Base-by-base conservation (phyloP, 2,329 filamentous ascomycete genomes). In the Macrophomina tecta region DNA sequence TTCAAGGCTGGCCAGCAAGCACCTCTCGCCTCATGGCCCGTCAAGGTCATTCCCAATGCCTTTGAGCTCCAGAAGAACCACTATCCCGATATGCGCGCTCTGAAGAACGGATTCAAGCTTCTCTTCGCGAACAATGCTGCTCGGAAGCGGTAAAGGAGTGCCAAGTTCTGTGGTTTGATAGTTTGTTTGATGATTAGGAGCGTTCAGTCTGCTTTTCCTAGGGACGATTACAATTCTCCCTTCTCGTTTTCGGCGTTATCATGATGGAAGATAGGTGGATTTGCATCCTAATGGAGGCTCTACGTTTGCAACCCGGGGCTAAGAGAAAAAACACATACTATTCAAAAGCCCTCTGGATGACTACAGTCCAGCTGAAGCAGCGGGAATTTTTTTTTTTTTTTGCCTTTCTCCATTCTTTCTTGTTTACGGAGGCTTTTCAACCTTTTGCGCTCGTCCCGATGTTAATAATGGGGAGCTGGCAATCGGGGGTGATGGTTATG, bases 51-150 rank as follows among this genome's bases (percentile, higher is more conserved):
- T 18, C 95, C 95, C 2, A 91, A 96, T 73, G 95, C 92, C 5
- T 99, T 94, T 76, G 93, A 98, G 82, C 85, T 99, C 73, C 89
- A 93, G 80, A 91, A 91, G 71, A 91, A 91, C 71, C 87, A 90
- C 63, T 99, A 99, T 77, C 94, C 95, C 0, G 94, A 98, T 74
- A 97, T 98, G 91, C 87, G 91, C 72, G 93, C 93, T 58, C 83
- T 99, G 69, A 97, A 94, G 84, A 99, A 99, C 81, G 95, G 94
- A 5, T 98, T 98, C 85, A 98, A 98, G 85, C 80, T 94, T 75
- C 84, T 94, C 65, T 93, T 93, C 77, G 84, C 84, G 68, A 91
- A 66, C 55, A 66, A 62, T 18, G 58, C 58, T 38, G 58, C 58
- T 4, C 45, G 58, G 42, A 62, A 49, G 58, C 58, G 58, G 58